These are phyloP conservation scores for Bryum argenteum DNA, from an alignment of 225 moss, liverwort and hornwort species.

Conservation along the genomic window DNA sequence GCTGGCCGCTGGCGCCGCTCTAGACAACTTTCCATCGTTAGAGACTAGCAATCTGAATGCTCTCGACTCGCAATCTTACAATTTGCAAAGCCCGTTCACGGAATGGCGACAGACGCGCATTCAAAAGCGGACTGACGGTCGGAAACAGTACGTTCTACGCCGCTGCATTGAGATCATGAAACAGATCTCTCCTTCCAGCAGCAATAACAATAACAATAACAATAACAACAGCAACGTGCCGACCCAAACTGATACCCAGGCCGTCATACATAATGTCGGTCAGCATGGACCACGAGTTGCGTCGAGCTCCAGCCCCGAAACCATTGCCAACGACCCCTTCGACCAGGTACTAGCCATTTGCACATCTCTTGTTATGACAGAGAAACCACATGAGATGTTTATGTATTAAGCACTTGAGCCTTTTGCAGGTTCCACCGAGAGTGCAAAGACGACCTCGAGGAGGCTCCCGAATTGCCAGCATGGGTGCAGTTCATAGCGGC, in stretches of 20 bases:
- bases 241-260: background rate
- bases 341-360: constrained; percentile 27
- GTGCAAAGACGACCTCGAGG: constrained; percentile 40
- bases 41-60: constrained; percentile 26
- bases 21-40: constrained; percentile 23
- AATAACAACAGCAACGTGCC: background rate
- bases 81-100: constrained; percentile 37
- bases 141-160: constrained; percentile 62
- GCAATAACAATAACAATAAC: background rate
- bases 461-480: constrained; percentile 32
- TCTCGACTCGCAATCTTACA: constrained; percentile 2
- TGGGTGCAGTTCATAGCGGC: constrained; percentile 38
- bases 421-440: constrained; percentile 38
- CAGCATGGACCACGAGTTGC: constrained; percentile 21
- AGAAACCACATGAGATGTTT: background rate
- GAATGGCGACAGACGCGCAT: constrained; percentile 50
- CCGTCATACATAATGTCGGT: constrained; percentile 19
- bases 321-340: constrained; percentile 10
- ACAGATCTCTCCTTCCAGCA: constrained; percentile 35
- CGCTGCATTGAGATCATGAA: constrained; percentile 60
- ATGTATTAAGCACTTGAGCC: too few species aligned
- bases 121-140: constrained; percentile 20
- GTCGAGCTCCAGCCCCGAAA: constrained; percentile 40
- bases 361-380: too few species aligned
- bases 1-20: constrained; percentile 17